Evolutionary conservation across 2,329 filamentous ascomycete genomes (phyloP), one percentile per base, ranked within the genome.

Genomic region (Samsoniella hepiali): DNA sequence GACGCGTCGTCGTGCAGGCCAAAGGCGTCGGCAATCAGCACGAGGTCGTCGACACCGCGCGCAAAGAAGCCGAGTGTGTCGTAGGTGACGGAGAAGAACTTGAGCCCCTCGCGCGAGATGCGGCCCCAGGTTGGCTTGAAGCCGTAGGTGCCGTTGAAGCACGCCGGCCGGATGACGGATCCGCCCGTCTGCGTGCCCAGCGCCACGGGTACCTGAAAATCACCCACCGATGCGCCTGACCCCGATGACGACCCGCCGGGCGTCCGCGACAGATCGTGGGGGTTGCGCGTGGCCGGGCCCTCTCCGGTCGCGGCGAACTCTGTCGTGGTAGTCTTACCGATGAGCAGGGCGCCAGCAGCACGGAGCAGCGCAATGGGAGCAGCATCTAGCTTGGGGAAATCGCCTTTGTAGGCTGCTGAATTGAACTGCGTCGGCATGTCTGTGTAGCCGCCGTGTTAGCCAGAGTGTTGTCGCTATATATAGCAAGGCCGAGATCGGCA

Each of bases 171-270:
- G 51, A 91, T 84, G 0, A 79, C 84, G 64, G 84, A 87, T 0
- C 88, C 88, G 2, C 83, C 84, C 0, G 88, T 91, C 69, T 91
- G 88, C 0, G 87, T 88, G 0, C 87, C 88, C 0, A 91, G 74
- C 0, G 76, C 81, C 11, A 90, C 68, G 0, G 87, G 84, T 0
- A 81, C 82, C 66, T 90, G 88, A 59, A 83, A 82, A 66, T 90
- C 88, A 7, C 77, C 87, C 0, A 91, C 87, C 0, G 85, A 87
- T 0, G 88, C 87, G 0, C 79, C 88, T 0, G 87, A 89, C 0
- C 88, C 88, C 0, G 86, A 85, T 0, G 86, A 89, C 0, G 87
- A 90, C 53, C 88, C 88, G 1, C 88, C 88, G 0, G 88, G 88
- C 0, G 88, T 90, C 5, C 89, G 81, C 0, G 79, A 80, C 1